Evolutionary conservation across 2,329 filamentous ascomycete genomes (phyloP).

Genomic region (Seiridium unicorne): DNA sequence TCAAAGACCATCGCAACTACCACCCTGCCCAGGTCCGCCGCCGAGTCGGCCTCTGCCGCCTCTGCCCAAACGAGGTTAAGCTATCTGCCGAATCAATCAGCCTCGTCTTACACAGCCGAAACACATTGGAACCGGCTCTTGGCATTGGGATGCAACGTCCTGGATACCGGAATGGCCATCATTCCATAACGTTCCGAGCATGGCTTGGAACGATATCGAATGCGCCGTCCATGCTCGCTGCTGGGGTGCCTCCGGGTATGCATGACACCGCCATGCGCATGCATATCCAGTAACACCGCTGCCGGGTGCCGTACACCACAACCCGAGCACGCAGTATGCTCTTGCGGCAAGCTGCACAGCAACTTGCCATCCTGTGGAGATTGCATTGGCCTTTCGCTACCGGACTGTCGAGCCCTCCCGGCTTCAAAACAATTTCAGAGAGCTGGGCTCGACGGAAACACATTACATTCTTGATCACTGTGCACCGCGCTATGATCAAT

Average conservation of each 20-base stretch:
- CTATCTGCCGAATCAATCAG: constrained; percentile 7
- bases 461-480: constrained; percentile 5
- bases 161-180: neutral
- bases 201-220: constrained; percentile 17
- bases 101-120: constrained; percentile 5
- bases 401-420: no score
- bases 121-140: neutral
- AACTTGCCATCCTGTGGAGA: neutral
- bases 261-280: constrained; percentile 4
- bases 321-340: neutral
- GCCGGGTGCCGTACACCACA: neutral
- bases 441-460: constrained; percentile 11
- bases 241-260: neutral
- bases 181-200: constrained; percentile 9
- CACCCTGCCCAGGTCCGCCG: constrained; percentile 65
- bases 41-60: constrained; percentile 62
- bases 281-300: constrained; percentile 3
- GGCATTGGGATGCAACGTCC: no score
- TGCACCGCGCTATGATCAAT: neutral
- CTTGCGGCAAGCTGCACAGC: constrained; percentile 1
- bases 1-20: constrained; percentile 63
- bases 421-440: neutral
- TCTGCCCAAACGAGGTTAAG: constrained; percentile 59
- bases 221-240: neutral
- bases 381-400: no score